Base-by-base conservation (phyloP, 208 protist species). In the Naegleria fowleri region DNA sequence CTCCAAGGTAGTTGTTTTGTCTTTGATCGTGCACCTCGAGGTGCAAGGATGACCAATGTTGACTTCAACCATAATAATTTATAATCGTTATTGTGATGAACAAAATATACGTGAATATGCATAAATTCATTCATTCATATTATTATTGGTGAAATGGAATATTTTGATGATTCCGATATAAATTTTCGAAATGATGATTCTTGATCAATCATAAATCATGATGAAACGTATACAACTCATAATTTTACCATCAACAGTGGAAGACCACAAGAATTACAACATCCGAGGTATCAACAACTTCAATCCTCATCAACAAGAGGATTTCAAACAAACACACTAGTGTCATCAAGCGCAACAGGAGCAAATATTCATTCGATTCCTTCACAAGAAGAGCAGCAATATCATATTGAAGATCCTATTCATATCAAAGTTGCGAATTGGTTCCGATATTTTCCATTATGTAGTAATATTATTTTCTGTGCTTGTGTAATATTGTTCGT, bases 321-420 rank as follows among this genome's bases (percentile, higher is more conserved):
- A 22, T 67, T 67, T 67, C 55, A 29, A 67, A 67, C 55, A 13
- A 67, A 67, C 22, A 67, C 55, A 29, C 2, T 29, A 19, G 22
- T 67, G 11, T 15, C 19, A 67, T 67, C 55, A 19, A 29, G 19
- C 11, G 19, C 55, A 22, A 29, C 19, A 3, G 55, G 55, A 67
- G 11, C 55, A 67, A 67, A 67, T 67, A 67, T 67, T 67, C 55
- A 67, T 19, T 22, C 55, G 1, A 67, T 67, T 67, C 55, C 55
- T 67, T 67, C 55, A 4, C 55, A 67, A 29, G 19, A 15, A 29
- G 55, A 4, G 19, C 22, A 15, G 3, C 19, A 29, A 15, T 67
- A 67, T 67, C 55, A 67, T 67, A 67, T 67, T 67, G 55, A 67
- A 67, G 55, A 67, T 67, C 55, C 55, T 67, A 67, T 67, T 67